A percentile compares a stretch with the other conserved stretches of the same genome.
These are phyloP conservation scores for Amanita pseudoporphyria DNA, from an alignment of 768 basidiomycete genomes.

Conservation along the genomic window DNA sequence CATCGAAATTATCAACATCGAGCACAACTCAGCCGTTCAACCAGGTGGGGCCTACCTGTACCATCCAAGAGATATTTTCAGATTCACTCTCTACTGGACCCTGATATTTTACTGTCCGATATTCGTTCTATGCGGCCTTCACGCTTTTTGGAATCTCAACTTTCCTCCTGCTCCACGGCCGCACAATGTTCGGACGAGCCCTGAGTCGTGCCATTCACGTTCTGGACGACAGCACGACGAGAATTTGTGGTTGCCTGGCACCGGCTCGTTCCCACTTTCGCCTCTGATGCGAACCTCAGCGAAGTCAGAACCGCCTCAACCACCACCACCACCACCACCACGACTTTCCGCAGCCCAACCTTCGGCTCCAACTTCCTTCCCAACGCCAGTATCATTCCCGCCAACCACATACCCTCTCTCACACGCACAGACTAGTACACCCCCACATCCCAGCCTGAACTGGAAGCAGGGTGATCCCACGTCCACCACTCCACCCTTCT, in stretches of 20 bases:
- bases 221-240: neutral
- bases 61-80: conserved; percentile 34
- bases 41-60: conserved; percentile 34
- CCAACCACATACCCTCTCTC: neutral
- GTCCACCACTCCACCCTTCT: neutral
- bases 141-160: conserved; percentile 43
- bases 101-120: conserved; percentile 40
- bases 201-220: neutral
- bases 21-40: conserved; percentile 28
- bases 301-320: neutral
- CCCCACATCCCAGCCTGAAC: neutral
- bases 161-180: conserved; percentile 28
- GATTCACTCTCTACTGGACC: conserved; percentile 45
- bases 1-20: conserved; percentile 37
- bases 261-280: conserved; percentile 3
- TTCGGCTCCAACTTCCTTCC: conserved; percentile 6
- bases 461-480: neutral
- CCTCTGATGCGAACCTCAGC: neutral
- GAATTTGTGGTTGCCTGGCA: neutral
- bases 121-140: conserved; percentile 37
- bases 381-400: neutral
- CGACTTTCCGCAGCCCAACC: conserved; percentile 9
- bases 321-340: neutral
- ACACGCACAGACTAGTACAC: neutral
- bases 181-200: neutral